Evolutionary conservation across 208 protist genomes (phyloP).

Genomic region (Leishmania tarentolae): DNA sequence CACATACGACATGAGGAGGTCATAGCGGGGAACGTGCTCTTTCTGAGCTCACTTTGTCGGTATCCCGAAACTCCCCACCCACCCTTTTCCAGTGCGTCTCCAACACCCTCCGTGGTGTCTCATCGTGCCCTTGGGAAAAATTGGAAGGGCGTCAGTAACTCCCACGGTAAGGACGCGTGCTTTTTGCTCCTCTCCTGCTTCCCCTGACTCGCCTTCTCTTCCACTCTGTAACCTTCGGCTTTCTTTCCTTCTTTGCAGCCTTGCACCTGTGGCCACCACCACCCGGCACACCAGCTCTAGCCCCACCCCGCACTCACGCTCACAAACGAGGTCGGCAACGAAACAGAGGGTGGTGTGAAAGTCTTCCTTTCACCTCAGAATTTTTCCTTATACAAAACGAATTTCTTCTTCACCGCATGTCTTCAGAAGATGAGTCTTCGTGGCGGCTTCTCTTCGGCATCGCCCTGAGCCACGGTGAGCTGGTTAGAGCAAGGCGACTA

Average conservation of each 20-base stretch:
- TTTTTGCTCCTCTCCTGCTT: slow-evolving; percentile 10
- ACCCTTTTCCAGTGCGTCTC: slow-evolving; percentile 4
- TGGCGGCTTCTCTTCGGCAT: slow-evolving; percentile 89
- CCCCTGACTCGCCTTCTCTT: background rate
- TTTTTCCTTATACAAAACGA: background rate
- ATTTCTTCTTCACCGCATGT: slow-evolving; percentile 16
- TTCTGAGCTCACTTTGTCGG: background rate
- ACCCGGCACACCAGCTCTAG: background rate
- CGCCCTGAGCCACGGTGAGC: slow-evolving; percentile 78
- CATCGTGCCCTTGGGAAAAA: too few species aligned
- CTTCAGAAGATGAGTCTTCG: slow-evolving; percentile 42
- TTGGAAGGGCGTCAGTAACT: background rate
- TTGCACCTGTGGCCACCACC: background rate
- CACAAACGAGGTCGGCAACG: background rate
- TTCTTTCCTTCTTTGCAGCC: background rate
- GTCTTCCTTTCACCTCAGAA: background rate
- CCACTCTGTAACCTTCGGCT: background rate
- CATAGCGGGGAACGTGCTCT: background rate
- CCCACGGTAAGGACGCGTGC: background rate
- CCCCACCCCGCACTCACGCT: background rate
- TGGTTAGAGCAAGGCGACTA: slow-evolving; percentile 38
- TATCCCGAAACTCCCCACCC: background rate
- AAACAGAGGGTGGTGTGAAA: background rate
- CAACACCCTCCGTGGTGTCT: background rate
- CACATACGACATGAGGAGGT: background rate